Conservation (phyloP, 495 filamentous ascomycete genomes). For the Bombardia bombarda region DNA sequence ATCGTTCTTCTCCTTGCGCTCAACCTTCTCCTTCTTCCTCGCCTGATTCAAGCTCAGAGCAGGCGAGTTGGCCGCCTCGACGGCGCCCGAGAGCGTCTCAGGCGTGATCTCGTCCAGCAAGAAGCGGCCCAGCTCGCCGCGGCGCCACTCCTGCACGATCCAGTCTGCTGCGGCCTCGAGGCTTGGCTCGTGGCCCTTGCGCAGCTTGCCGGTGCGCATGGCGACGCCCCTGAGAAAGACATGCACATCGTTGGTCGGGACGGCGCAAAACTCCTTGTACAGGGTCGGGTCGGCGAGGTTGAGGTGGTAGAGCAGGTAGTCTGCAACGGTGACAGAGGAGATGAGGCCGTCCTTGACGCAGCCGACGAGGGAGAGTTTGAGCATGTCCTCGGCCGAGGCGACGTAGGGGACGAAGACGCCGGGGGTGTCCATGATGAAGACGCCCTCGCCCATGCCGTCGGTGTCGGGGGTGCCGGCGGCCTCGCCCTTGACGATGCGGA, state of each 20-base stretch:
- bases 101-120: constrained; percentile 69
- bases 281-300: constrained; percentile 50
- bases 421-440: constrained; percentile 47
- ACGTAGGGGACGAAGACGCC: constrained; percentile 95
- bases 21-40: constrained; percentile 35
- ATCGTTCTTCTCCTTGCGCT: constrained; percentile 24
- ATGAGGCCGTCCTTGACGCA: constrained; percentile 87
- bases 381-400: constrained; percentile 73
- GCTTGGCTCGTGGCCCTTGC: constrained; percentile 65
- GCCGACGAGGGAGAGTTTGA: constrained; percentile 83
- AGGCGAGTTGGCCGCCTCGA: constrained; percentile 27
- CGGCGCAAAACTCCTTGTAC: constrained; percentile 50
- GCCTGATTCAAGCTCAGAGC: constrained; percentile 37
- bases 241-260: constrained; percentile 75
- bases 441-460: constrained; percentile 32
- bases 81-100: constrained; percentile 40
- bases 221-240: constrained; percentile 62
- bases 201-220: constrained; percentile 62
- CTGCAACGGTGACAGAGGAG: constrained; percentile 63
- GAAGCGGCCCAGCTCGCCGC: constrained; percentile 67
- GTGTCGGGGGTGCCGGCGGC: neutral
- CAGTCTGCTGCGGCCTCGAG: constrained; percentile 69
- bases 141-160: constrained; percentile 77
- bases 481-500: constrained; percentile 56
- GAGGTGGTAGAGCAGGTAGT: constrained; percentile 80